phyloP scores from a whole-genome alignment of 345 rosid genomes.

The Aegle marmelos region DNA sequence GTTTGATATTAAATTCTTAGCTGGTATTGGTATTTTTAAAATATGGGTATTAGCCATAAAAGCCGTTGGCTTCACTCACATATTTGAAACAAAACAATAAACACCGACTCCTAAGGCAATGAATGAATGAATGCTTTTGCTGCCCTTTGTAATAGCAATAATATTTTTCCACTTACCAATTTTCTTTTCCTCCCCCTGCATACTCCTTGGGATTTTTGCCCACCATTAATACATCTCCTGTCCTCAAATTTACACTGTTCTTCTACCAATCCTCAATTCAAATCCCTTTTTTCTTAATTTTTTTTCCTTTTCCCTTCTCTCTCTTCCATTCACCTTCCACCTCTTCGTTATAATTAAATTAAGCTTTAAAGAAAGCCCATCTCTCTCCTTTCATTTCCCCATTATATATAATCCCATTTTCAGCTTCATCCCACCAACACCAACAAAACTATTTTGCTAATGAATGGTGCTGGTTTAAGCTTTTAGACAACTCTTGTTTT shows the following conservation, averaged over 20 bases:
- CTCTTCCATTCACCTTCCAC: conserved; percentile 39
- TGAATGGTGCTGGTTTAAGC: conserved; percentile 3
- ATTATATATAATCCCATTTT: conserved; percentile 56
- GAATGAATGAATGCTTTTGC: conserved; percentile 35
- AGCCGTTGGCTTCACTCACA: conserved; percentile 29
- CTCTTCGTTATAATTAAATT: conserved; percentile 66
- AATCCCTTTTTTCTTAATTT: conserved; percentile 29
- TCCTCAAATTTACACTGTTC: conserved; percentile 51
- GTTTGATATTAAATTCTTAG: conserved; percentile 54
- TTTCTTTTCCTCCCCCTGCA: conserved; percentile 18
- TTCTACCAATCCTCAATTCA: conserved; percentile 55
- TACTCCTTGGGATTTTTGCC: conserved; percentile 37
- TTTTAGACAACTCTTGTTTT: background rate
- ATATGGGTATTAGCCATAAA: conserved; percentile 44
- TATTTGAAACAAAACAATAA: background rate
- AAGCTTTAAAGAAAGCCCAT: conserved; percentile 62
- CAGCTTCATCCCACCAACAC: conserved; percentile 20
- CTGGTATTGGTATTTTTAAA: conserved; percentile 36
- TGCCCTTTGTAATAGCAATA: conserved; percentile 28
- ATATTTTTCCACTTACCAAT: too few relatives aligned
- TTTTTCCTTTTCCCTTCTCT: conserved; percentile 28
- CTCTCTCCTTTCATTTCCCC: conserved; percentile 31
- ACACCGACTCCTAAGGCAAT: conserved; percentile 44
- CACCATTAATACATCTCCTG: conserved; percentile 51
- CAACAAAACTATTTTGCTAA: background rate